phyloP scores from a whole-genome alignment of 257 asterid species.

The Salvia miltiorrhiza region DNA sequence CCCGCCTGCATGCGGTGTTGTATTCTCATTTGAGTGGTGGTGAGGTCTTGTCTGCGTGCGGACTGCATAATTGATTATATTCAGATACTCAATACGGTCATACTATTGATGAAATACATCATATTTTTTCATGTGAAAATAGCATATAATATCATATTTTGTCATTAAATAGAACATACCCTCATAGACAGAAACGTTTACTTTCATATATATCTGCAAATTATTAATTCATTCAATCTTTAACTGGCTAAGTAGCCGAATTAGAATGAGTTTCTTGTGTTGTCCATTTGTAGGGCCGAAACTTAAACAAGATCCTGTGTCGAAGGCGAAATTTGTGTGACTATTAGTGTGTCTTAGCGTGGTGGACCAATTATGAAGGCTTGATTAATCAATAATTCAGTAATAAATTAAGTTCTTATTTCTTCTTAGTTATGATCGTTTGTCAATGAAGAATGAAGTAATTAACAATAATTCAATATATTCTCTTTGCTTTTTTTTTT shows the following conservation, averaged over 20 bases:
- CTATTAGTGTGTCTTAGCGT: neutral
- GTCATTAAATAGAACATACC: no score
- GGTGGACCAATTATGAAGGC: neutral
- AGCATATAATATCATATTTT: no score
- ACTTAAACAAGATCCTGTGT: slow-evolving; percentile 34
- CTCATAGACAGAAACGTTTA: no score
- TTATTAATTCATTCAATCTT: neutral
- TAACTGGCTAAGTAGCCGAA: neutral
- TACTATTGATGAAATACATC: no score
- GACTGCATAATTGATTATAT: no score
- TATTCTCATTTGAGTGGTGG: no score
- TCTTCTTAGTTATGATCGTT: neutral
- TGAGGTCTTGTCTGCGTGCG: no score
- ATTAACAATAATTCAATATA: neutral
- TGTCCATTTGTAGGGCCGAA: neutral
- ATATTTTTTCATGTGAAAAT: no score
- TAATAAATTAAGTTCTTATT: neutral
- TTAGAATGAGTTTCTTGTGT: neutral
- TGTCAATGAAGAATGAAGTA: neutral
- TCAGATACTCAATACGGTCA: no score
- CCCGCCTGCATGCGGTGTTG: no score
- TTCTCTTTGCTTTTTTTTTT: neutral
- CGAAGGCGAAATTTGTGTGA: slow-evolving; percentile 22
- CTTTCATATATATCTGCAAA: no score
- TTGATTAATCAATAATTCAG: neutral